Conservation (phyloP, 805 yeast species). For the Cyberlindnera nakhonratchasimensis region DNA sequence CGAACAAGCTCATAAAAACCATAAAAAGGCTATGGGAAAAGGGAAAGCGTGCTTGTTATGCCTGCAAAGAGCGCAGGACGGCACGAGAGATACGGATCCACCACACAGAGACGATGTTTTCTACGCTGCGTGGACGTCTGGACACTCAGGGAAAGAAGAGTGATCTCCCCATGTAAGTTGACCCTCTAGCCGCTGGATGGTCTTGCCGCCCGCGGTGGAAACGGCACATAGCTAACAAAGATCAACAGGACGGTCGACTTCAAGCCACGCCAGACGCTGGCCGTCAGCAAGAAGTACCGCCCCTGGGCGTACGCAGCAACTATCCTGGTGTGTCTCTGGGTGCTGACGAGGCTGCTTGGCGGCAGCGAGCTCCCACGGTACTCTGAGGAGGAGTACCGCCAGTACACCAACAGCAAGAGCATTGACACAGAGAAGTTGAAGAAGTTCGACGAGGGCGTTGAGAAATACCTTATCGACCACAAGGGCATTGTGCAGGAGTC, state of each 20-base stretch:
- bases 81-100: too few species aligned
- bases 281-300: background rate
- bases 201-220: too few species aligned
- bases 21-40: too few species aligned
- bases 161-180: constrained; percentile 45
- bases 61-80: too few species aligned
- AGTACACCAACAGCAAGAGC: constrained; percentile 28
- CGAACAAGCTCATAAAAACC: too few species aligned
- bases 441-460: constrained; percentile 38
- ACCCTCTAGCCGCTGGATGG: background rate
- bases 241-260: constrained; percentile 30
- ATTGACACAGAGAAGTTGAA: constrained; percentile 31
- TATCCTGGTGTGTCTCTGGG: constrained; percentile 1
- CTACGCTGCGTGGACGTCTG: constrained; percentile 11
- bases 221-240: too few species aligned
- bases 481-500: constrained; percentile 32
- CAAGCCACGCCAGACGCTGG: constrained; percentile 22
- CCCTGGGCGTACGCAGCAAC: constrained; percentile 1
- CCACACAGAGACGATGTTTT: constrained; percentile 11
- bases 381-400: constrained; percentile 15
- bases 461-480: constrained; percentile 34
- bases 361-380: constrained; percentile 1
- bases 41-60: too few species aligned
- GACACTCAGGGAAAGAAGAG: constrained; percentile 40
- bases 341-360: background rate